A percentile compares a stretch with the other conserved stretches of the same genome.
Evolutionary conservation across 2,329 filamentous ascomycete species (phyloP).

Genomic region (Fusarium albidum): DNA sequence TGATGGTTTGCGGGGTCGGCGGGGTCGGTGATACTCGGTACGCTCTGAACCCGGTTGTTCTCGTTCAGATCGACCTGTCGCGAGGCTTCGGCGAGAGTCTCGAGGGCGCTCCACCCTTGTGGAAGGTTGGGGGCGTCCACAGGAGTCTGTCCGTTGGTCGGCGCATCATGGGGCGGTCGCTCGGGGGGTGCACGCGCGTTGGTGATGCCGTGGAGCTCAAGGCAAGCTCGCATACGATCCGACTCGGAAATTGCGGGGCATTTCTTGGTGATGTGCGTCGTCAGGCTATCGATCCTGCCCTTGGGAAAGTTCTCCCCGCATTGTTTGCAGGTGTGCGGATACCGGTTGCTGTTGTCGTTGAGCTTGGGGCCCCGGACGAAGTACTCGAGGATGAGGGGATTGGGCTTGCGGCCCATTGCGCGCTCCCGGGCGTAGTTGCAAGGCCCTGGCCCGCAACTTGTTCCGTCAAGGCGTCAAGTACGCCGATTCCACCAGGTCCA

Average conservation of each 20-base stretch:
- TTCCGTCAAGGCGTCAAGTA: conserved; percentile 26
- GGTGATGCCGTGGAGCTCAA: conserved; percentile 75
- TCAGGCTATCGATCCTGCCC: conserved; percentile 84
- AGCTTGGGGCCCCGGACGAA: conserved; percentile 89
- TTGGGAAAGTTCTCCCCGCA: conserved; percentile 92
- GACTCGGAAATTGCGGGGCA: conserved; percentile 80
- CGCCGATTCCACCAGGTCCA: conserved; percentile 29
- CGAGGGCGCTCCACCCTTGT: conserved; percentile 79
- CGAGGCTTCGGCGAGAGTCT: conserved; percentile 88
- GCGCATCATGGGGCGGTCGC: conserved; percentile 39
- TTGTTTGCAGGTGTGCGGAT: conserved; percentile 88
- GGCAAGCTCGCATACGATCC: conserved; percentile 78
- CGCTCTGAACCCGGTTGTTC: conserved; percentile 62
- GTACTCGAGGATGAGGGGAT: conserved; percentile 85
- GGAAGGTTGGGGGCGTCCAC: conserved; percentile 48
- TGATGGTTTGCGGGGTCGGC: conserved; percentile 36
- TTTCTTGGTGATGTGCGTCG: conserved; percentile 83
- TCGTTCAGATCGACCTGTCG: conserved; percentile 76
- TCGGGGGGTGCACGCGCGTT: conserved; percentile 52
- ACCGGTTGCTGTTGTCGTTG: conserved; percentile 88
- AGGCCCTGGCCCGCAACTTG: conserved; percentile 40
- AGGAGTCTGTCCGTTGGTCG: conserved; percentile 40
- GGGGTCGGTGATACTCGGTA: conserved; percentile 43
- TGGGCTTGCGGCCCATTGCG: conserved; percentile 83
- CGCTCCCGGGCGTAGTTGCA: conserved; percentile 32